Conservation (phyloP, 2,329 filamentous ascomycete genomes). For the Nemania bipapillata region DNA sequence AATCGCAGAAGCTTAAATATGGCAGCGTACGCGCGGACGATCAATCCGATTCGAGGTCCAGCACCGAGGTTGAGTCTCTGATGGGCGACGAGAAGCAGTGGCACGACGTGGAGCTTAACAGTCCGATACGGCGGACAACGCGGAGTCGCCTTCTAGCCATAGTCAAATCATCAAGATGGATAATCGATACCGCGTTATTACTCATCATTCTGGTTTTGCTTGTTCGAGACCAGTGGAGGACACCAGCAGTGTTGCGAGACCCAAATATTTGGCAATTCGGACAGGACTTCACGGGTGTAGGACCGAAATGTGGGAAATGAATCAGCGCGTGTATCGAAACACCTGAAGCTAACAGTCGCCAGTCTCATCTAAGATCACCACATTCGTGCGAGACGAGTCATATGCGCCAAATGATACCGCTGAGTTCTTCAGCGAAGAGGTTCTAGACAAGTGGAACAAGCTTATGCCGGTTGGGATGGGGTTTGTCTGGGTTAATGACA, state of each 20-base stretch:
- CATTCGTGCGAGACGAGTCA: slow-evolving; percentile 54
- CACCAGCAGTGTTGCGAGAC: slow-evolving; percentile 33
- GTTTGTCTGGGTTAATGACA: slow-evolving; percentile 51
- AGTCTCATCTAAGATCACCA: slow-evolving; percentile 55
- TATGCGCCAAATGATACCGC: slow-evolving; percentile 55
- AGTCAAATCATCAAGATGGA: slow-evolving; percentile 53
- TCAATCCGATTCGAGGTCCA: slow-evolving; percentile 52
- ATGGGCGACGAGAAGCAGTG: slow-evolving; percentile 55
- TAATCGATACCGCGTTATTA: slow-evolving; percentile 55
- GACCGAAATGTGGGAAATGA: slow-evolving; percentile 50
- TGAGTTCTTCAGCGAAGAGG: slow-evolving; percentile 55
- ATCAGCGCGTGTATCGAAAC: neutral
- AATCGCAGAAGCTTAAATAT: slow-evolving; percentile 49
- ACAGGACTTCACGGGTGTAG: slow-evolving; percentile 54
- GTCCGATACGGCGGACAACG: slow-evolving; percentile 41
- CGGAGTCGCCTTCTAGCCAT: slow-evolving; percentile 41
- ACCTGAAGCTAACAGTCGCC: neutral
- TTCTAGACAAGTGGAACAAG: slow-evolving; percentile 54
- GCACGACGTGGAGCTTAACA: slow-evolving; percentile 47
- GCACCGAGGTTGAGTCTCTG: slow-evolving; percentile 57
- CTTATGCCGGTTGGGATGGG: slow-evolving; percentile 56
- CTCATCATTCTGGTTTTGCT: slow-evolving; percentile 54
- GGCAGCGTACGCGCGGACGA: slow-evolving; percentile 51
- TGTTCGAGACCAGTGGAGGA: slow-evolving; percentile 47
- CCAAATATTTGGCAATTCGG: slow-evolving; percentile 52